A percentile compares a stretch with the other conserved stretches of the same genome.
phyloP scores from a whole-genome alignment of 2,329 filamentous ascomycete genomes.

The Colletotrichum gloeosporioides region DNA sequence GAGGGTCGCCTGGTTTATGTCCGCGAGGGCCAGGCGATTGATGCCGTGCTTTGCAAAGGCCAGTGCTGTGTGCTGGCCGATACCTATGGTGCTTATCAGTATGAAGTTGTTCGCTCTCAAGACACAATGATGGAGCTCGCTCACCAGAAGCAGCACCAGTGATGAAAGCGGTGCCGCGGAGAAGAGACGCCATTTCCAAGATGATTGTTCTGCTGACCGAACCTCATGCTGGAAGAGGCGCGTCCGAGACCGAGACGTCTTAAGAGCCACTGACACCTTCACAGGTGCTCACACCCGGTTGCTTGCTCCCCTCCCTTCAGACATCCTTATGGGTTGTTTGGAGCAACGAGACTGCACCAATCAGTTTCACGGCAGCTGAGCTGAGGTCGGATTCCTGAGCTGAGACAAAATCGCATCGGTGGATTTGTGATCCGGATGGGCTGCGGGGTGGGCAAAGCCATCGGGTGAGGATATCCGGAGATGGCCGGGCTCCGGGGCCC shows the following conservation, averaged over 20 bases:
- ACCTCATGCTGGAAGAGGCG: neutral
- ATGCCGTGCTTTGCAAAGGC: slow-evolving; percentile 54
- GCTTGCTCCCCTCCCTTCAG: neutral
- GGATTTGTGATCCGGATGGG: neutral
- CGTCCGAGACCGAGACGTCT: neutral
- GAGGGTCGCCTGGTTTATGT: slow-evolving; percentile 44
- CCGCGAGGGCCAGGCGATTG: slow-evolving; percentile 49
- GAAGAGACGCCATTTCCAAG: slow-evolving; percentile 38
- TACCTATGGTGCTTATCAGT: slow-evolving; percentile 39
- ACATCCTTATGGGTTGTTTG: neutral
- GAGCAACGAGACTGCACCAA: neutral
- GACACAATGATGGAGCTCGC: neutral
- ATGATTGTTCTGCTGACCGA: neutral
- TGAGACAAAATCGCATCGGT: neutral
- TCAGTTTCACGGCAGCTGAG: neutral
- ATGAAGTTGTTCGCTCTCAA: neutral
- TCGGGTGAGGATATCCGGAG: neutral
- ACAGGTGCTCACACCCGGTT: neutral
- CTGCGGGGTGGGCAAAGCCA: neutral
- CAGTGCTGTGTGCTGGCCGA: slow-evolving; percentile 51
- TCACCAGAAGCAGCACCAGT: slow-evolving; percentile 52
- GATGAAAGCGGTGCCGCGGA: slow-evolving; percentile 52
- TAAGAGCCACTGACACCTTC: neutral
- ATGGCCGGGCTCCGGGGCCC: neutral
- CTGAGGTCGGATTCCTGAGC: neutral